Percentiles rank a stretch among this genome's conserved stretches.
Conservation (phyloP, 202 grass and related monocot genomes). For the Digitaria exilis region DNA sequence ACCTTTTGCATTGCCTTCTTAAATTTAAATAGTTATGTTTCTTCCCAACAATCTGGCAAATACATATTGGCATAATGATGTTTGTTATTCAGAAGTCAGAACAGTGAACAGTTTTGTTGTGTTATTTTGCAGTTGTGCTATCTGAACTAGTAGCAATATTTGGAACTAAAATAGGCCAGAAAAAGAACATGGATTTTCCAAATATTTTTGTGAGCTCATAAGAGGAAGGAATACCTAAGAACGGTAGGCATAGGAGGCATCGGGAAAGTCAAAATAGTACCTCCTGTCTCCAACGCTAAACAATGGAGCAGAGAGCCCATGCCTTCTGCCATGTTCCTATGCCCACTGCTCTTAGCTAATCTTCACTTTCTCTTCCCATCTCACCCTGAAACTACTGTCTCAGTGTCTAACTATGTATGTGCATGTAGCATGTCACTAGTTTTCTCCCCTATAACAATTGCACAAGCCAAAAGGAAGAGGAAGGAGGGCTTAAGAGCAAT, state of each 20-base stretch:
- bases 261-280: not conserved
- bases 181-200: not conserved
- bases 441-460: not conserved
- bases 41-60: not conserved
- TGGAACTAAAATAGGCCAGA: too few species aligned
- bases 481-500: slow-evolving; percentile 31
- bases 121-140: not conserved
- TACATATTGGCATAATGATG: not conserved
- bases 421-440: not conserved
- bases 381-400: not conserved
- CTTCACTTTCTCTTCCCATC: not conserved
- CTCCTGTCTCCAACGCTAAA: not conserved
- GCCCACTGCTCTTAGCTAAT: slow-evolving; percentile 14
- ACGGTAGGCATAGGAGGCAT: not conserved
- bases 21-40: not conserved
- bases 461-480: slow-evolving; percentile 31
- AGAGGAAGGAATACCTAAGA: slow-evolving; percentile 1
- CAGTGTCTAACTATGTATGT: not conserved
- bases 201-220: not conserved
- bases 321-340: slow-evolving; percentile 38
- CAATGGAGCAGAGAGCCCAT: not conserved
- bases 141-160: not conserved
- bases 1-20: not conserved
- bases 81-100: not conserved
- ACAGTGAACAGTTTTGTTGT: not conserved